A percentile compares a stretch with the other conserved stretches of the same genome.
These are phyloP conservation scores for Aurantiochytrium sp. DNA, from an alignment of 108 stramenopile genomes.

Conservation along the genomic window DNA sequence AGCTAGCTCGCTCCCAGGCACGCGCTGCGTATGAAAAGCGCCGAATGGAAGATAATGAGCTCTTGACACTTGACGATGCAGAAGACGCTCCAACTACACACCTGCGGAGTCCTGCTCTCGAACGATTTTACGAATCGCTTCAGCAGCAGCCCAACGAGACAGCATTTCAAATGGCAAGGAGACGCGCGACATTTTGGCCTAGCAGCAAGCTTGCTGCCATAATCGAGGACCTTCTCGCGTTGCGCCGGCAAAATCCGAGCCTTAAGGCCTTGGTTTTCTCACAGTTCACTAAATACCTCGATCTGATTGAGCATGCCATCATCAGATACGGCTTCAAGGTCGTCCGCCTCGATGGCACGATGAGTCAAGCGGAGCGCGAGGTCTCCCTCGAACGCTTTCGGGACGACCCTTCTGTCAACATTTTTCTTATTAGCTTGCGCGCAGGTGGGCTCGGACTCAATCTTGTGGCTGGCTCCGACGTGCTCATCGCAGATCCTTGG, in stretches of 20 bases:
- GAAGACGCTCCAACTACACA: too few species aligned
- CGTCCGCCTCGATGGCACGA: slow-evolving; percentile 10
- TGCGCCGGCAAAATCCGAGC: slow-evolving; percentile 35
- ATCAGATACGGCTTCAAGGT: not conserved
- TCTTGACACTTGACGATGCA: too few species aligned
- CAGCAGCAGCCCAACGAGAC: not conserved
- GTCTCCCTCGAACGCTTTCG: slow-evolving; percentile 32
- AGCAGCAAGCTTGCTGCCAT: slow-evolving; percentile 49
- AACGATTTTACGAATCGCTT: not conserved
- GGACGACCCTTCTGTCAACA: slow-evolving; percentile 22
- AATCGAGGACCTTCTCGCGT: slow-evolving; percentile 43
- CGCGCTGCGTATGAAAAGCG: not conserved
- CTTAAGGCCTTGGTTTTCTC: slow-evolving; percentile 55
- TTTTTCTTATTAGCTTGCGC: slow-evolving; percentile 49
- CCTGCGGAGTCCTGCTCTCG: not conserved
- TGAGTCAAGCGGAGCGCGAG: slow-evolving; percentile 18
- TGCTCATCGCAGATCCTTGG: slow-evolving; percentile 53
- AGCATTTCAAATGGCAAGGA: not conserved
- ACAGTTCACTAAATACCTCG: slow-evolving; percentile 57
- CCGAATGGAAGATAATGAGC: not conserved
- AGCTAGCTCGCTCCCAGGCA: not conserved
- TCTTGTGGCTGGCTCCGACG: slow-evolving; percentile 41
- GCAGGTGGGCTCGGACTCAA: slow-evolving; percentile 59
- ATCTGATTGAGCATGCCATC: slow-evolving; percentile 42
- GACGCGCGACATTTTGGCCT: not conserved